Evolutionary conservation across 1,284 basidiomycete species (phyloP).

Genomic region (Salmacisia buchloeana): DNA sequence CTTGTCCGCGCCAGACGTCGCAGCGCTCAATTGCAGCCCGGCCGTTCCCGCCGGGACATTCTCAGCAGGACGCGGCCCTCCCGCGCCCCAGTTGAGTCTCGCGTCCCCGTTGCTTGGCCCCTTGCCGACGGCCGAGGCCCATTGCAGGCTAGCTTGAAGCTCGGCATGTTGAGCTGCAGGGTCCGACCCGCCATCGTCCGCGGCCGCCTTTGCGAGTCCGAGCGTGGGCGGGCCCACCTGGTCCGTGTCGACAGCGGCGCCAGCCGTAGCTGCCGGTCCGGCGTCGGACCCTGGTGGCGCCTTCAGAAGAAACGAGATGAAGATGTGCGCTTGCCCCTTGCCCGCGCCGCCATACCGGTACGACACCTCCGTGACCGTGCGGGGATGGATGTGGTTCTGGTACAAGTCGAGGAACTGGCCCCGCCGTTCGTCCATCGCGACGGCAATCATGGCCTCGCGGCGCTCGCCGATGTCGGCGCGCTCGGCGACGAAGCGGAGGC

Average conservation of each 20-base stretch:
- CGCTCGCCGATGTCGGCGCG: constrained; percentile 95
- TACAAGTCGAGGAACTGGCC: constrained; percentile 72
- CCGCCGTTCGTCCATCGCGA: constrained; percentile 84
- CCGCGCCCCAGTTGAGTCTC: background rate
- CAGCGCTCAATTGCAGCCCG: background rate
- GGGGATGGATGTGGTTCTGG: constrained; percentile 79
- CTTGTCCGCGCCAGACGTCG: too few relatives aligned
- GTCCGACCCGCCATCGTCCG: background rate
- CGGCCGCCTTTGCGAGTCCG: background rate
- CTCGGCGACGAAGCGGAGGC: constrained; percentile 92
- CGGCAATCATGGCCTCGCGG: constrained; percentile 82
- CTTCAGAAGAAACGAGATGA: constrained; percentile 79
- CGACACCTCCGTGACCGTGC: constrained; percentile 92
- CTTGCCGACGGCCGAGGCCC: background rate
- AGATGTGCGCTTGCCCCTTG: constrained; percentile 65
- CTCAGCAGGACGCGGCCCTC: background rate
- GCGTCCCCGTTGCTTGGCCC: background rate
- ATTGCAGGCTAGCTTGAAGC: background rate
- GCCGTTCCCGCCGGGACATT: background rate
- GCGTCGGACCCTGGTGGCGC: constrained; percentile 23
- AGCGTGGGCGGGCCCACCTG: background rate
- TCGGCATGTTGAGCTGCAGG: background rate
- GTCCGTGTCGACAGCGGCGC: constrained; percentile 6
- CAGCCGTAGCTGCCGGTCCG: background rate
- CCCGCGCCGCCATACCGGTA: constrained; percentile 65